These are phyloP conservation scores for Bondarzewia mesenterica DNA, from an alignment of 1,284 basidiomycete species.

Conservation along the genomic window DNA sequence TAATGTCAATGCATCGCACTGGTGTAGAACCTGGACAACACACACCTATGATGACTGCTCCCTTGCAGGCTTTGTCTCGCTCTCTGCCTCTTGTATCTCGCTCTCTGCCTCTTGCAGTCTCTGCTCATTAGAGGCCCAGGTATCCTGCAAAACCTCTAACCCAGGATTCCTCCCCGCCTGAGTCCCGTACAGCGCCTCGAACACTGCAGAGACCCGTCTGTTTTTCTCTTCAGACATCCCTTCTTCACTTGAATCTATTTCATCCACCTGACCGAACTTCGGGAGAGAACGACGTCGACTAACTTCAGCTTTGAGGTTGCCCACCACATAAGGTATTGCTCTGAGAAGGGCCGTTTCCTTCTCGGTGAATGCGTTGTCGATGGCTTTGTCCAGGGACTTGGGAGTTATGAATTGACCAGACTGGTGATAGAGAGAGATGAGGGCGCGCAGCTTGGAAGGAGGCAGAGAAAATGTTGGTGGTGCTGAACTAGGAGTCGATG, in stretches of 20 bases:
- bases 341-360: slow-evolving; percentile 4
- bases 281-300: not conserved
- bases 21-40: not conserved
- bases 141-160: slow-evolving; percentile 48
- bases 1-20: too few relatives aligned
- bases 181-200: slow-evolving; percentile 55
- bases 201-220: slow-evolving; percentile 26
- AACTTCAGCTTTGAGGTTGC: not conserved
- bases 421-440: slow-evolving; percentile 68
- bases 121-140: slow-evolving; percentile 23
- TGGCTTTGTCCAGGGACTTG: slow-evolving; percentile 54
- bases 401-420: slow-evolving; percentile 55
- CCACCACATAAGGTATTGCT: not conserved
- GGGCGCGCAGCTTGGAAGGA: slow-evolving; percentile 58
- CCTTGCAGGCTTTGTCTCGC: not conserved
- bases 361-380: slow-evolving; percentile 49
- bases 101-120: slow-evolving; percentile 20
- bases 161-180: slow-evolving; percentile 36
- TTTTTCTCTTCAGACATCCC: slow-evolving; percentile 5
- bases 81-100: not conserved
- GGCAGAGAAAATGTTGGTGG: slow-evolving; percentile 26
- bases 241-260: slow-evolving; percentile 2
- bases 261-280: slow-evolving; percentile 9
- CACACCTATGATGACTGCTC: not conserved
- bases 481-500: slow-evolving; percentile 4